Percentiles rank a stretch among this genome's conserved stretches.
phyloP scores from a whole-genome alignment of 768 basidiomycete genomes.

The Daedalea quercina region DNA sequence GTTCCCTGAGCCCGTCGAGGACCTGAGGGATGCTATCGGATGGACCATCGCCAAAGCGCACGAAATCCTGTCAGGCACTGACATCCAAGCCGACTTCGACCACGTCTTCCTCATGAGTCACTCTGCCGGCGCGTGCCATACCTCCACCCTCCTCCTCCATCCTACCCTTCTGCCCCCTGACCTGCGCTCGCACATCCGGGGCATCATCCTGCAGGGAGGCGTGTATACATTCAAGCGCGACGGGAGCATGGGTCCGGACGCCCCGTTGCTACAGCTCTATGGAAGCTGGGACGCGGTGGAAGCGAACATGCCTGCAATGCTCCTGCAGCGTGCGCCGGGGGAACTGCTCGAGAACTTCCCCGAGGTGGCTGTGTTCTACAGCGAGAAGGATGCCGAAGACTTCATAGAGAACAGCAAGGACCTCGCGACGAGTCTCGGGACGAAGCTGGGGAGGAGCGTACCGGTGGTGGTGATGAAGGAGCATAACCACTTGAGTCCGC shows the following conservation, averaged over 20 bases:
- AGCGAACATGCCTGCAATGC: conserved; percentile 33
- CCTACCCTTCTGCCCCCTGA: conserved; percentile 13
- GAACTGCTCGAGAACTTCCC: conserved; percentile 32
- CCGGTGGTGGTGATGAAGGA: conserved; percentile 33
- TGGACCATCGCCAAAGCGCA: conserved; percentile 33
- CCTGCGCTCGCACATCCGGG: conserved; percentile 31
- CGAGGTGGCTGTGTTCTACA: conserved; percentile 39
- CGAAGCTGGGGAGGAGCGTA: conserved; percentile 26
- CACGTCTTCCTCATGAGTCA: conserved; percentile 48
- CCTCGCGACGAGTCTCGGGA: conserved; percentile 35
- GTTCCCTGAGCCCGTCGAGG: conserved; percentile 51
- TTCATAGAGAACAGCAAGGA: conserved; percentile 28
- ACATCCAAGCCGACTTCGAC: conserved; percentile 30
- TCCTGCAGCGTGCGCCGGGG: conserved; percentile 33
- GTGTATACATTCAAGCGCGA: conserved; percentile 30
- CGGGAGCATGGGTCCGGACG: not conserved
- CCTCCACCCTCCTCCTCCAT: conserved; percentile 38
- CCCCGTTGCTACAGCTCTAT: conserved; percentile 15
- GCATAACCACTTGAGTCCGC: conserved; percentile 60
- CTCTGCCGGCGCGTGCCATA: conserved; percentile 53
- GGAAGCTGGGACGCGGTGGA: conserved; percentile 29
- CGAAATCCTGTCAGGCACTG: conserved; percentile 7
- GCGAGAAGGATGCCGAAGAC: conserved; percentile 47
- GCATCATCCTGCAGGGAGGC: conserved; percentile 40
- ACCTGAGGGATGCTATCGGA: conserved; percentile 51